Evolutionary conservation across 441 rosid genomes (phyloP).

Genomic region (Erodium moschatum): DNA sequence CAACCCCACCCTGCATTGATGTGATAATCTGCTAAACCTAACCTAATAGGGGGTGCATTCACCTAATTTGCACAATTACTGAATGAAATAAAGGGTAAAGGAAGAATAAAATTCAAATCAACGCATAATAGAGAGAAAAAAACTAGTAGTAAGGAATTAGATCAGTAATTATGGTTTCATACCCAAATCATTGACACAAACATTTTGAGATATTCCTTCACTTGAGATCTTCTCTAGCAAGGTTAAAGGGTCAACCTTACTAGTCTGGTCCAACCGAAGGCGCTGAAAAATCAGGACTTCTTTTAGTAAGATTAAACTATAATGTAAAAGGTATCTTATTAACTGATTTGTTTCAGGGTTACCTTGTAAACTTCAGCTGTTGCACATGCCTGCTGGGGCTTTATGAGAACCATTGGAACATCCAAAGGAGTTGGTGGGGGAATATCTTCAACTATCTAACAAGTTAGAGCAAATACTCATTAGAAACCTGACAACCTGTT

Average conservation of each 20-base stretch:
- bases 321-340: background rate
- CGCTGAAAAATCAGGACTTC: slow-evolving; percentile 35
- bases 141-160: background rate
- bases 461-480: slow-evolving; percentile 7
- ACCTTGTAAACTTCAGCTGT: slow-evolving; percentile 96
- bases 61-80: background rate
- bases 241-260: slow-evolving; percentile 54
- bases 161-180: slow-evolving; percentile 20
- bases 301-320: slow-evolving; percentile 9
- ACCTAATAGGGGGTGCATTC: background rate
- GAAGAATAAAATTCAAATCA: background rate
- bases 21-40: background rate
- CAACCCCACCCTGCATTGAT: background rate
- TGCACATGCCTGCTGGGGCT: slow-evolving; percentile 79
- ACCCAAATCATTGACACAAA: slow-evolving; percentile 91
- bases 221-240: slow-evolving; percentile 65
- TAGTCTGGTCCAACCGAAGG: slow-evolving; percentile 58
- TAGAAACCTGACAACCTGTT: too few relatives aligned
- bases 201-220: slow-evolving; percentile 73
- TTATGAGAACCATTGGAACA: slow-evolving; percentile 77
- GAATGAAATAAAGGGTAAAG: background rate
- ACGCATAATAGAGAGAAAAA: too few relatives aligned
- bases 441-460: slow-evolving; percentile 77
- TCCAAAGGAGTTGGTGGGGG: slow-evolving; percentile 56
- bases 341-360: slow-evolving; percentile 13